These are phyloP conservation scores for Eucalyptus sp. DNA, from an alignment of 345 rosid genomes.

Conservation along the genomic window DNA sequence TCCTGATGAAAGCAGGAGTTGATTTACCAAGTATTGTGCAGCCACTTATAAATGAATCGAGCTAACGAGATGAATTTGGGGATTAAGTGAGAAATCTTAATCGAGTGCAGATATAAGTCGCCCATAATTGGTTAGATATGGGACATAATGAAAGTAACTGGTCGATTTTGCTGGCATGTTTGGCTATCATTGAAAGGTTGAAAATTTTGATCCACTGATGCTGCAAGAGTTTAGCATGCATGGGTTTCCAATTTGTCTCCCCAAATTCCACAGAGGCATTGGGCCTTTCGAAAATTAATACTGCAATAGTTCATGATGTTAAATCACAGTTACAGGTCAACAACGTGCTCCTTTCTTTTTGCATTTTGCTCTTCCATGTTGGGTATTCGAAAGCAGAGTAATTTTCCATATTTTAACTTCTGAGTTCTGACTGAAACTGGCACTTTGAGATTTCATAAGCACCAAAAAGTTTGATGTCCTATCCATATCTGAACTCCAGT, in stretches of 20 bases:
- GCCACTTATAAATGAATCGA: neutral
- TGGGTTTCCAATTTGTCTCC: neutral
- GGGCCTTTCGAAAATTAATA: neutral
- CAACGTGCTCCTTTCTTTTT: neutral
- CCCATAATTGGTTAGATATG: neutral
- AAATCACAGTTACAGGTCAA: neutral
- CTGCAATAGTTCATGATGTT: neutral
- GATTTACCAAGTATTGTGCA: neutral
- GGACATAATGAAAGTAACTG: neutral
- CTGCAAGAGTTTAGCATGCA: neutral
- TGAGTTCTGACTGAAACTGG: neutral
- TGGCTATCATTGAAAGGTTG: neutral
- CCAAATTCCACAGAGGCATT: neutral
- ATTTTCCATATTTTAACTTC: neutral
- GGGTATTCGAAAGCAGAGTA: neutral
- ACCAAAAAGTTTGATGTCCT: neutral
- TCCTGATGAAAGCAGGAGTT: neutral
- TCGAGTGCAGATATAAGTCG: neutral
- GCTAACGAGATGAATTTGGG: neutral
- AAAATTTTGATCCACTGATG: neutral
- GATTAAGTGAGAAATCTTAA: neutral
- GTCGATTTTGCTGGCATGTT: neutral
- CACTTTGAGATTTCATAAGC: neutral
- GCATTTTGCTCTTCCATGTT: neutral
- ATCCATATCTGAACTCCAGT: constrained; percentile 27